Base-by-base conservation (phyloP, 176 grass and related monocot genomes). In the Avena insularis region DNA sequence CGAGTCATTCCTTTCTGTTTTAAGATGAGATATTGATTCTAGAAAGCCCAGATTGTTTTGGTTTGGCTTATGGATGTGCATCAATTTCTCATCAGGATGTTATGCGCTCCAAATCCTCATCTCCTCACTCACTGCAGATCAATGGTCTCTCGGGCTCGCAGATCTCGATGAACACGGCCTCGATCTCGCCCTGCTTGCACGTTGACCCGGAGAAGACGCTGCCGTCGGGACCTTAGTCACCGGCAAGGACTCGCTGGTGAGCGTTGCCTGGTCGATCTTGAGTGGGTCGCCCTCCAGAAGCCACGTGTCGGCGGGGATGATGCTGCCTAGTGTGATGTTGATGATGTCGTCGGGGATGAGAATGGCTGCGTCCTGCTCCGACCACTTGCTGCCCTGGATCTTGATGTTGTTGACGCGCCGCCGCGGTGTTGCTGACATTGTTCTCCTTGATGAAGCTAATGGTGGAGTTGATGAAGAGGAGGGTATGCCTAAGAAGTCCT, bases 111-210 rank as follows among this genome's bases (percentile, higher is more conserved):
- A 33, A 33, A 33, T 33, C 31, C 31, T 33, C 31, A 33, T 33
- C 31, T 33, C 2, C 31, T 33, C 31, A 33, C 31, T 33, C 31
- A 2, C 31, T 33, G 31, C 31, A 33, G 31, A 33, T 33, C 31
- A 33, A 33, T 33, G 31, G 31, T 33, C 31, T 33, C 31, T 33
- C 31, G 1, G 31, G 31, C 31, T 33, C 31, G 25, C 25, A 25
- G 25, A 25, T 25, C 25, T 25, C 85, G 66, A 90, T 93, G 14
- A 98, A 93, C 23, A 95, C 84, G 17, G 93, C 95, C 83, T 95
- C 90, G 51, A 98, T 92, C 92, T 98, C 95, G 17, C 95, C 95
- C 71, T 98, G 95, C 88, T 98, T 98, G 92, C 96, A 98, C 0
- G 92, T 98, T 27, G 96, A 98, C 4, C 96, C 93, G 0, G 96